These are phyloP conservation scores for Trichoderma atroviride DNA, from an alignment of 2,329 filamentous ascomycete species.

Conservation along the genomic window DNA sequence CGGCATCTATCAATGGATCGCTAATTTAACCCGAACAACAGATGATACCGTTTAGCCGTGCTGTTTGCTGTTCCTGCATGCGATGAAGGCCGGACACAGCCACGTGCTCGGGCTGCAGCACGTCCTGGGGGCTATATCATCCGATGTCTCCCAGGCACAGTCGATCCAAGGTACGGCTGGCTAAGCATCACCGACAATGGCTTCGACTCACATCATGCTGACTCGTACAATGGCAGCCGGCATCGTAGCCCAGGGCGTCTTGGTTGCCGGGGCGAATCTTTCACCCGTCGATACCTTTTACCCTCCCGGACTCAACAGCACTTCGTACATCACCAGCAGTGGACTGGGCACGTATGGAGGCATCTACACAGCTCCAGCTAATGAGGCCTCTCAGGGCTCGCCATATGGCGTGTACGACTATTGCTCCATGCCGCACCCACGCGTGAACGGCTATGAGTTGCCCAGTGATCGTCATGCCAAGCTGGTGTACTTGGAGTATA, in stretches of 20 bases:
- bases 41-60: neutral
- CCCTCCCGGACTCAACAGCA: constrained; percentile 9
- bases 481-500: constrained; percentile 22
- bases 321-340: constrained; percentile 20
- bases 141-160: neutral
- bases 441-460: constrained; percentile 16
- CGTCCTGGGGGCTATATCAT: neutral
- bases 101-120: constrained; percentile 16
- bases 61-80: constrained; percentile 9
- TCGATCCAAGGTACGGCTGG: neutral
- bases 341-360: constrained; percentile 17
- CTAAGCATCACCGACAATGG: neutral
- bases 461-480: constrained; percentile 14
- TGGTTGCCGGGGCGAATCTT: neutral
- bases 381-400: constrained; percentile 15
- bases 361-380: constrained; percentile 10
- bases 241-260: neutral
- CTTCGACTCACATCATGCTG: constrained; percentile 10
- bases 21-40: neutral
- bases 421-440: constrained; percentile 22
- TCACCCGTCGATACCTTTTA: constrained; percentile 22
- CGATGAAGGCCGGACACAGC: constrained; percentile 12
- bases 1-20: neutral
- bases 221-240: neutral
- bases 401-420: constrained; percentile 21